These are phyloP conservation scores for Gossypium arboreum DNA, from an alignment of 345 rosid species.

Conservation along the genomic window DNA sequence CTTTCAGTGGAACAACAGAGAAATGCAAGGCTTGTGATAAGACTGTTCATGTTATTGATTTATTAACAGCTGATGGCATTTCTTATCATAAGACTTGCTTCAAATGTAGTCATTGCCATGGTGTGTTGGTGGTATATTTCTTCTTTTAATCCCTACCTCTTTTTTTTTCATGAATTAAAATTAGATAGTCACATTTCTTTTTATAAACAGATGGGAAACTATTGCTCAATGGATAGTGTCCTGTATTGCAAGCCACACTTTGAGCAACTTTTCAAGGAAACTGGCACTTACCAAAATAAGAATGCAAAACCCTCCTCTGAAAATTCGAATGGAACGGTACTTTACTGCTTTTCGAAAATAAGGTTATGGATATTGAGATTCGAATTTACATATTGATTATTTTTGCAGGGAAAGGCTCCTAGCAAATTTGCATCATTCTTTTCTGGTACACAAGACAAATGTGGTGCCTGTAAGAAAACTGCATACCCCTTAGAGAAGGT, in stretches of 20 bases:
- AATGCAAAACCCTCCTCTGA: conserved; percentile 6
- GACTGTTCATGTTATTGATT: conserved; percentile 66
- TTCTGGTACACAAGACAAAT: conserved; percentile 84
- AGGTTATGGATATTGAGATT: neutral
- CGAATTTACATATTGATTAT: neutral
- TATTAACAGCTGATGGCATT: conserved; percentile 71
- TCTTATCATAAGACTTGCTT: conserved; percentile 84
- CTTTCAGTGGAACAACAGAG: conserved; percentile 59
- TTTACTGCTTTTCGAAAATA: neutral
- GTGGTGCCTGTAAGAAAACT: conserved; percentile 65
- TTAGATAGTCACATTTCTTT: neutral
- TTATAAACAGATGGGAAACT: conserved; percentile 52
- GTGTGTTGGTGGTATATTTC: conserved; percentile 48
- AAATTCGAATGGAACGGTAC: conserved; percentile 5
- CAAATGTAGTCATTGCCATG: conserved; percentile 85
- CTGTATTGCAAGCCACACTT: conserved; percentile 84
- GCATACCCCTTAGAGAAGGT: conserved; percentile 88
- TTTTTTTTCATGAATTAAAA: neutral
- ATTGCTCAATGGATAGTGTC: conserved; percentile 65
- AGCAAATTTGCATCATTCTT: conserved; percentile 68
- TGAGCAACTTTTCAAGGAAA: conserved; percentile 77
- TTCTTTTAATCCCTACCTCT: too few relatives aligned
- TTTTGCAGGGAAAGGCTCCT: conserved; percentile 54
- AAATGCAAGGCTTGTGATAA: conserved; percentile 81
- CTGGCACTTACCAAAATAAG: conserved; percentile 49